Evolutionary conservation across 257 asterid species (phyloP).

Genomic region (Solanum tarapatanum): DNA sequence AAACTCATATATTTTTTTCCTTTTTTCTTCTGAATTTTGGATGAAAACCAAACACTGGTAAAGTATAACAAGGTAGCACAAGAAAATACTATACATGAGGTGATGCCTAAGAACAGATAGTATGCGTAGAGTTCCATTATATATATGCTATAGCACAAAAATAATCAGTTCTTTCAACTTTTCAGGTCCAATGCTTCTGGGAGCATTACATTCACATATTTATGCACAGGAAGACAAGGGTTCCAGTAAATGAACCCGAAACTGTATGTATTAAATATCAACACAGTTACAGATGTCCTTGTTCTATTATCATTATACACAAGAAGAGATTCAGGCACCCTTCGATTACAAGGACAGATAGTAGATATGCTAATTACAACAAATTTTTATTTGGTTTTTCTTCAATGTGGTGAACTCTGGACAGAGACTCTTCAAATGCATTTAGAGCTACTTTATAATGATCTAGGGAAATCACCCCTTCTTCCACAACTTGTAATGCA

Average conservation of each 20-base stretch:
- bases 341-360: not conserved
- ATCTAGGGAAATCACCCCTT: slow-evolving; percentile 60
- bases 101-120: not conserved
- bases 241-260: not conserved
- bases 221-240: not conserved
- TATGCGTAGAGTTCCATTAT: not conserved
- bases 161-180: not conserved
- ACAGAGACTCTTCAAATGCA: slow-evolving; percentile 53
- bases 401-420: slow-evolving; percentile 43
- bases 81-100: not conserved
- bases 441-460: slow-evolving; percentile 52
- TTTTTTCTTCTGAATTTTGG: not conserved
- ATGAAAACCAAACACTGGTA: not conserved
- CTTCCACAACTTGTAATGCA: slow-evolving; percentile 78
- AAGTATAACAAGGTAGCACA: not conserved
- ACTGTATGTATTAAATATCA: not conserved
- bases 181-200: not conserved
- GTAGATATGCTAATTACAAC: not conserved
- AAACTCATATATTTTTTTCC: not conserved
- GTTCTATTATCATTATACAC: not conserved
- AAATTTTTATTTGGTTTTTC: slow-evolving; percentile 11
- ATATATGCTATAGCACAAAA: not conserved
- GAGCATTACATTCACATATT: not conserved
- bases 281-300: not conserved
- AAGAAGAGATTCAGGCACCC: not conserved